Conservation (phyloP, 306 rosid species). For the Begonia fuchsioides region DNA sequence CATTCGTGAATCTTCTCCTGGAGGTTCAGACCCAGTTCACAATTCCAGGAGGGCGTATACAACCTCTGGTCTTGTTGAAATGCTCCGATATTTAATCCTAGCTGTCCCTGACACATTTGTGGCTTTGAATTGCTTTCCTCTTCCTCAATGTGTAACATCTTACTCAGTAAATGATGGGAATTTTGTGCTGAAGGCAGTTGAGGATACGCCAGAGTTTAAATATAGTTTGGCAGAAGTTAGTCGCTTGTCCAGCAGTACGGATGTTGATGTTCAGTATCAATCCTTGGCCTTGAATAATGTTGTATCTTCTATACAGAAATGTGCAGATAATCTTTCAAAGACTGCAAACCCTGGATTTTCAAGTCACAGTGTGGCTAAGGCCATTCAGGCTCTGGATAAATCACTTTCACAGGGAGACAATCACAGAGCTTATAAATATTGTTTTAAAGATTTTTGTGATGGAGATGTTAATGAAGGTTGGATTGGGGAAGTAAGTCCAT, state of each 20-base stretch:
- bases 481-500: slow-evolving; percentile 65
- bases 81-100: slow-evolving; percentile 73
- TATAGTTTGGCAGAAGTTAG: slow-evolving; percentile 38
- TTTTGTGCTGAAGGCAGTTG: slow-evolving; percentile 41
- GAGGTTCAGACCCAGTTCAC: slow-evolving; percentile 92
- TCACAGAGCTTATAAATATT: slow-evolving; percentile 39
- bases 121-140: slow-evolving; percentile 86
- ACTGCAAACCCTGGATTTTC: slow-evolving; percentile 60
- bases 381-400: slow-evolving; percentile 57
- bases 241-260: slow-evolving; percentile 37
- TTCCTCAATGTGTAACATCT: slow-evolving; percentile 56
- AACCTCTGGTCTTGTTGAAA: slow-evolving; percentile 60
- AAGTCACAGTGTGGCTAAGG: slow-evolving; percentile 66
- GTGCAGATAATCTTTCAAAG: slow-evolving; percentile 54
- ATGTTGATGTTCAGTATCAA: slow-evolving; percentile 57
- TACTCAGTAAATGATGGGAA: slow-evolving; percentile 54
- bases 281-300: slow-evolving; percentile 50
- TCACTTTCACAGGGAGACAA: slow-evolving; percentile 72
- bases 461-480: slow-evolving; percentile 49
- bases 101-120: slow-evolving; percentile 89
- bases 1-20: slow-evolving; percentile 73
- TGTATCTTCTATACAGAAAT: slow-evolving; percentile 64
- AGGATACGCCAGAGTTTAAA: slow-evolving; percentile 42
- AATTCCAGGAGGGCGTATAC: slow-evolving; percentile 84
- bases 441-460: slow-evolving; percentile 68